A percentile compares a stretch with the other conserved stretches of the same genome.
Evolutionary conservation across 1,139 yeast species (phyloP).

Genomic region (Taphrina confusa): DNA sequence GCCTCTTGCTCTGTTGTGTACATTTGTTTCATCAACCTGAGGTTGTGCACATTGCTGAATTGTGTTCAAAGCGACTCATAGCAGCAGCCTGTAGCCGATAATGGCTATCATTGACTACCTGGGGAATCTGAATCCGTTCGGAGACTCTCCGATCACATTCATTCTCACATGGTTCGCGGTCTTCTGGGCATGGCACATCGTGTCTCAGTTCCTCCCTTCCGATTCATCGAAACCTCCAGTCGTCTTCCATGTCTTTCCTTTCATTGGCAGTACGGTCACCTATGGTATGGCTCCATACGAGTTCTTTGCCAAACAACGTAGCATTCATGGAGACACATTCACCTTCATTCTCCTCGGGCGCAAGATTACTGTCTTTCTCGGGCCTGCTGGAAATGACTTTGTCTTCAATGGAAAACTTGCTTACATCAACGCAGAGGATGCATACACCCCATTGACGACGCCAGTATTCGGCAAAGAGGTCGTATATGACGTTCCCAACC

Average conservation of each 20-base stretch:
- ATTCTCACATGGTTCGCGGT: constrained; percentile 30
- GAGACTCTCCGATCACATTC: constrained; percentile 25
- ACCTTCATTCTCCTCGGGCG: constrained; percentile 85
- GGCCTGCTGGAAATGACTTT: constrained; percentile 97
- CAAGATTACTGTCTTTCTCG: constrained; percentile 92
- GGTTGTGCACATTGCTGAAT: no score
- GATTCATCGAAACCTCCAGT: constrained; percentile 71
- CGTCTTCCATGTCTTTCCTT: constrained; percentile 90
- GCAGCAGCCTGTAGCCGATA: no score
- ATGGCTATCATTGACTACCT: constrained; percentile 34
- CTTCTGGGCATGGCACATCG: constrained; percentile 34
- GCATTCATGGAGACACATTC: constrained; percentile 78
- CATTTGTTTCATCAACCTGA: no score
- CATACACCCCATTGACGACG: constrained; percentile 90
- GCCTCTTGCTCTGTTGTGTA: no score
- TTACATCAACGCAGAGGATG: constrained; percentile 94
- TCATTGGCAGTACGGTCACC: constrained; percentile 86
- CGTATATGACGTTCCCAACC: constrained; percentile 92
- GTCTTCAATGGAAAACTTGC: constrained; percentile 85
- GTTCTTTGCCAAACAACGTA: constrained; percentile 55
- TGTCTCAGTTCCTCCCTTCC: constrained; percentile 33
- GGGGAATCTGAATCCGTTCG: constrained; percentile 20
- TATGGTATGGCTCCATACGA: constrained; percentile 94
- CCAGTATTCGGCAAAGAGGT: constrained; percentile 98
- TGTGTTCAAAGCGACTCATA: no score